phyloP scores from a whole-genome alignment of 2,329 filamentous ascomycete genomes.

The Byssoonygena ceratinophila region DNA sequence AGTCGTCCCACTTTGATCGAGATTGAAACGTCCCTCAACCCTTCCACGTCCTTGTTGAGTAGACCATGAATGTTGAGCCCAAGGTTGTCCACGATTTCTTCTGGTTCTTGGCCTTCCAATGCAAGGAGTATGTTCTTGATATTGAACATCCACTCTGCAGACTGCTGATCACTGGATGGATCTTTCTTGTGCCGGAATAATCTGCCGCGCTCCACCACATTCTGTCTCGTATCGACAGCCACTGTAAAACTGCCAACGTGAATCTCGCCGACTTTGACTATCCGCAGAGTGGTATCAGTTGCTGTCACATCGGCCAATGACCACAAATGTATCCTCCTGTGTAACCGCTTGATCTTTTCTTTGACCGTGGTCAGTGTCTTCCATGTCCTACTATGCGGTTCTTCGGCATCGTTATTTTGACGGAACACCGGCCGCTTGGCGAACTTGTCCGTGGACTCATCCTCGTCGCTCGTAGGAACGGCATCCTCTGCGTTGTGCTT shows the following conservation, averaged over 20 bases:
- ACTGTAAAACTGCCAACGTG: conserved; percentile 76
- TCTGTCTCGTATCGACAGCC: conserved; percentile 79
- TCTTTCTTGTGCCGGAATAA: conserved; percentile 73
- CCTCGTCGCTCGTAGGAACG: not conserved
- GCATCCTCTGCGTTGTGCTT: conserved; percentile 1
- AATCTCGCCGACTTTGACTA: conserved; percentile 71
- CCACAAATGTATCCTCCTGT: conserved; percentile 79
- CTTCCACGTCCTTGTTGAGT: conserved; percentile 72
- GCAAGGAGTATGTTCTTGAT: conserved; percentile 81
- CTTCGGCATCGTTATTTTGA: conserved; percentile 12
- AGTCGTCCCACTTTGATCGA: conserved; percentile 83
- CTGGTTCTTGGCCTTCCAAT: conserved; percentile 68
- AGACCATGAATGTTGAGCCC: conserved; percentile 86
- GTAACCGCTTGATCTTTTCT: conserved; percentile 74
- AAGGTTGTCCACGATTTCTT: conserved; percentile 79
- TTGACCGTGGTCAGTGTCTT: conserved; percentile 66
- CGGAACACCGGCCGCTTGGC: not conserved
- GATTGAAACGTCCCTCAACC: conserved; percentile 79
- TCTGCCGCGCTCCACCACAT: conserved; percentile 81
- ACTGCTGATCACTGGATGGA: conserved; percentile 52
- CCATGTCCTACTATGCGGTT: conserved; percentile 62
- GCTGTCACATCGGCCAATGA: conserved; percentile 81
- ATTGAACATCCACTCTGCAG: conserved; percentile 89
- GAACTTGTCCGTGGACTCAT: not conserved
- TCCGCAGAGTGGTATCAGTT: conserved; percentile 62